phyloP scores from a whole-genome alignment of 1,284 basidiomycete species.

The Sparassis latifolia region DNA sequence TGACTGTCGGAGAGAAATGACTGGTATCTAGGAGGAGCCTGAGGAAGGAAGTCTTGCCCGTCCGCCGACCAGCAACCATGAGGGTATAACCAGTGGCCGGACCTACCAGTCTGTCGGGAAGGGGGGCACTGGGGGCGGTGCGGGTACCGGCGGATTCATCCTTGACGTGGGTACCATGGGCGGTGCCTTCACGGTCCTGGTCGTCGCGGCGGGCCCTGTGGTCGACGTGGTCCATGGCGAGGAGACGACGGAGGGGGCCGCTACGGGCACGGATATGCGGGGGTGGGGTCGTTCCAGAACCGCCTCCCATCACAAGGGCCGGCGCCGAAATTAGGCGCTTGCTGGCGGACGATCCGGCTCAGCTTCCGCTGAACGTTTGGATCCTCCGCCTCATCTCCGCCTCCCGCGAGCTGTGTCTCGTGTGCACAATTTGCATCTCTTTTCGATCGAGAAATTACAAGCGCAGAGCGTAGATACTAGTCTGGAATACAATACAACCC shows the following conservation, averaged over 20 bases:
- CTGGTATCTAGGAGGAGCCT: slow-evolving; percentile 72
- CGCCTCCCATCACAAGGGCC: slow-evolving; percentile 20
- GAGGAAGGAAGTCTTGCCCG: slow-evolving; percentile 79
- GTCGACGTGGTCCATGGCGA: slow-evolving; percentile 32
- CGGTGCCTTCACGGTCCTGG: slow-evolving; percentile 33
- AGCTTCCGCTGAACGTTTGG: too few relatives aligned
- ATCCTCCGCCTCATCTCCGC: too few relatives aligned
- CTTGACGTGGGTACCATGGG: slow-evolving; percentile 28
- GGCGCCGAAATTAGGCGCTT: slow-evolving; percentile 20
- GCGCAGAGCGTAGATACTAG: too few relatives aligned
- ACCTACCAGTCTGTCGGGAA: slow-evolving; percentile 17
- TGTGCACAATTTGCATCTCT: too few relatives aligned
- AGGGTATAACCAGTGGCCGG: slow-evolving; percentile 46
- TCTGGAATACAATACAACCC: too few relatives aligned
- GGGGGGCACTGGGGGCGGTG: slow-evolving; percentile 11
- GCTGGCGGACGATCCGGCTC: slow-evolving; percentile 10
- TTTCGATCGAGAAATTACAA: too few relatives aligned
- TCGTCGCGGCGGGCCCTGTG: slow-evolving; percentile 39
- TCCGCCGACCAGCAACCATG: slow-evolving; percentile 68
- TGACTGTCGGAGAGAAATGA: slow-evolving; percentile 47
- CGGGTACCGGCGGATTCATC: slow-evolving; percentile 26
- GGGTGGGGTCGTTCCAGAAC: slow-evolving; percentile 20
- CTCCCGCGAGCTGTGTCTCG: too few relatives aligned
- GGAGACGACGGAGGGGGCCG: slow-evolving; percentile 18
- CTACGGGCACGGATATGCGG: slow-evolving; percentile 21